Evolutionary conservation across 805 yeast genomes (phyloP).

Genomic region (Kuraishia molischiana): DNA sequence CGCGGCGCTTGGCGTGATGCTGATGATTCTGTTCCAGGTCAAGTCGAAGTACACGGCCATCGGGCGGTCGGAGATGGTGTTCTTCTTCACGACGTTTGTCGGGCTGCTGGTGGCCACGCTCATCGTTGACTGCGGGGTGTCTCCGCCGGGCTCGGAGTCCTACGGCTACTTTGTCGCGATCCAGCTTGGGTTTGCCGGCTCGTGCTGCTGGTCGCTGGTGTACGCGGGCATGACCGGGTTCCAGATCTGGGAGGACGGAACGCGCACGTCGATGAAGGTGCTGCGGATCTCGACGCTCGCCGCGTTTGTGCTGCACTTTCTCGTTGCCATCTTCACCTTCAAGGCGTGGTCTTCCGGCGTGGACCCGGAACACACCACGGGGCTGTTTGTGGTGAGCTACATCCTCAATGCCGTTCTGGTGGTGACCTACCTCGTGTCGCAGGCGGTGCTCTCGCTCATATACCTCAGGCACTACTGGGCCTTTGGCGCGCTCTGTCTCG

Average conservation of each 20-base stretch:
- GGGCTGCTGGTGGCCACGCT: slow-evolving; percentile 54
- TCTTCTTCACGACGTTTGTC: slow-evolving; percentile 53
- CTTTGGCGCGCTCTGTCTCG: slow-evolving; percentile 69
- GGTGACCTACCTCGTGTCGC: slow-evolving; percentile 53
- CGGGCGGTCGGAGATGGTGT: slow-evolving; percentile 80
- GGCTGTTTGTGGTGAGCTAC: slow-evolving; percentile 61
- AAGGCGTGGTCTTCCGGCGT: slow-evolving; percentile 45
- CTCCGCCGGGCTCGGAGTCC: slow-evolving; percentile 71
- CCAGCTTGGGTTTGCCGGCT: slow-evolving; percentile 68
- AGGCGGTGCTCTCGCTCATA: slow-evolving; percentile 54
- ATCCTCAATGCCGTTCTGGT: slow-evolving; percentile 62
- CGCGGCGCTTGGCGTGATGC: slow-evolving; percentile 53
- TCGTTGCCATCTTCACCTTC: slow-evolving; percentile 66
- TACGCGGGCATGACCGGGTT: slow-evolving; percentile 75
- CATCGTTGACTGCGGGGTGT: slow-evolving; percentile 85
- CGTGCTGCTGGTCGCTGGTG: slow-evolving; percentile 59
- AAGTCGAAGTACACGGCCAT: slow-evolving; percentile 88
- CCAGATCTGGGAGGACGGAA: slow-evolving; percentile 94
- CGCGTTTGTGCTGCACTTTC: slow-evolving; percentile 57
- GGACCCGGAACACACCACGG: slow-evolving; percentile 45
- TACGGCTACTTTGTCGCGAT: slow-evolving; percentile 78
- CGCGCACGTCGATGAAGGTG: slow-evolving; percentile 48
- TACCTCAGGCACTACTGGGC: slow-evolving; percentile 81
- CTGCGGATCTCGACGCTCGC: slow-evolving; percentile 40
- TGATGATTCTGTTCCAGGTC: slow-evolving; percentile 68